Base-by-base conservation (phyloP, 148 eudicot genomes). In the Dianthus caryophyllus region DNA sequence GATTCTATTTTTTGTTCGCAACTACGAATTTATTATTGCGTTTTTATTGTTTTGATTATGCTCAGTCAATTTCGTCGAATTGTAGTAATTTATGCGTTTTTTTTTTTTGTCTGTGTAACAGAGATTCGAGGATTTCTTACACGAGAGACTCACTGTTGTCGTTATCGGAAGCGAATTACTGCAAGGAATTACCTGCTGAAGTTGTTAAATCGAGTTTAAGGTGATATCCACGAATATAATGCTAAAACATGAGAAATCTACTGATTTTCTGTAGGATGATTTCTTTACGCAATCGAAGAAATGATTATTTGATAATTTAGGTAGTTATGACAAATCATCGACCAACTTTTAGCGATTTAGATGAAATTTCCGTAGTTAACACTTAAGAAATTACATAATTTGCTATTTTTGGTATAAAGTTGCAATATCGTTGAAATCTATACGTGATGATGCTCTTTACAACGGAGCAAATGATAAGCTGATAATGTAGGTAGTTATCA, bases 91-190 rank as follows among this genome's bases (percentile, higher is more conserved):
- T 22, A 27, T 60, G 67, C 39, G 12, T 16, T 43, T 6, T 52
- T n/a, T 22, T 64, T 25, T 14, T 17, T 5, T n/a, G 60, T 31
- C 9, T 17, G 9, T n/a, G 60, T 31, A 54, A 43, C 70, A 75
- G 78, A 64, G 26, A 48, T 22, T 47, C 73, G 25, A 69, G 60
- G 18, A 64, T 64, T 30, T 62, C 69, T 4, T 75, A 75, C 29
- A 6, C 69, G 10, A 69, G 29, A 55, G 78, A 57, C 1, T 64
- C 25, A 15, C 56, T 75, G 73, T n/a, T 75, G 60, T 75, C 73
- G 24, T 33, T 75, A 30, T 67, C 70, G 12, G 65, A 69, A 44
- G 17, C 53, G 29, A 66, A 69, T 26, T 20, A 20, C 38, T 47
- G 70, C 30, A 55, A 57, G 60, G 53, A 54, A 24, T 64, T 75